Evolutionary conservation across 148 eudicot genomes (phyloP).

Genomic region (Fagopyrum tataricum): DNA sequence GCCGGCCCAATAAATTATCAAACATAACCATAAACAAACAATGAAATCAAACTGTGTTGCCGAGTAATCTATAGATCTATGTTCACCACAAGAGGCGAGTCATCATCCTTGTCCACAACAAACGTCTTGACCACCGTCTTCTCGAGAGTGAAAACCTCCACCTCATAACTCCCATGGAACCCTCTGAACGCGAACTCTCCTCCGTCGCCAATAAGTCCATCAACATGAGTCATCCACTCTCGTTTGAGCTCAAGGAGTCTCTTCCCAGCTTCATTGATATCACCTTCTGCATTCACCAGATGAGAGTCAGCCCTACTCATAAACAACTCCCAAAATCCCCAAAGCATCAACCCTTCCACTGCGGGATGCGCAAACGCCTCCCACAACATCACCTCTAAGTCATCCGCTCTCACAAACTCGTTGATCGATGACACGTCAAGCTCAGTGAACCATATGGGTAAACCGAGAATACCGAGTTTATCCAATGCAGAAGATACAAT

Average conservation of each 20-base stretch:
- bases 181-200: conserved; percentile 73
- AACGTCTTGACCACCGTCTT: conserved; percentile 47
- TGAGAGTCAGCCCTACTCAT: conserved; percentile 68
- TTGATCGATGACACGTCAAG: conserved; percentile 79
- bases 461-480: conserved; percentile 71
- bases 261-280: conserved; percentile 73
- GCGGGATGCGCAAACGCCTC: conserved; percentile 90
- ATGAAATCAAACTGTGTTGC: background rate
- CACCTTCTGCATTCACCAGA: conserved; percentile 89
- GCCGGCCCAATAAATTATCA: background rate
- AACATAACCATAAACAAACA: background rate
- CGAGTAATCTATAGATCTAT: conserved; percentile 25
- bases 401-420: conserved; percentile 74
- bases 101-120: conserved; percentile 71
- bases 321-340: conserved; percentile 97
- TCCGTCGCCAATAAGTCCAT: conserved; percentile 58
- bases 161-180: conserved; percentile 73
- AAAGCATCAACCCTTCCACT: conserved; percentile 73
- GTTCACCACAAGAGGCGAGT: conserved; percentile 40
- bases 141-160: conserved; percentile 34
- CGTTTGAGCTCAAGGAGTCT: conserved; percentile 52
- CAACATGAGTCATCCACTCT: conserved; percentile 62
- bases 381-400: conserved; percentile 88
- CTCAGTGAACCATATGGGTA: conserved; percentile 95
- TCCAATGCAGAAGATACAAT: conserved; percentile 73